Evolutionary conservation across 140 eudicot species (phyloP).

Genomic region (Flaveria floridana): DNA sequence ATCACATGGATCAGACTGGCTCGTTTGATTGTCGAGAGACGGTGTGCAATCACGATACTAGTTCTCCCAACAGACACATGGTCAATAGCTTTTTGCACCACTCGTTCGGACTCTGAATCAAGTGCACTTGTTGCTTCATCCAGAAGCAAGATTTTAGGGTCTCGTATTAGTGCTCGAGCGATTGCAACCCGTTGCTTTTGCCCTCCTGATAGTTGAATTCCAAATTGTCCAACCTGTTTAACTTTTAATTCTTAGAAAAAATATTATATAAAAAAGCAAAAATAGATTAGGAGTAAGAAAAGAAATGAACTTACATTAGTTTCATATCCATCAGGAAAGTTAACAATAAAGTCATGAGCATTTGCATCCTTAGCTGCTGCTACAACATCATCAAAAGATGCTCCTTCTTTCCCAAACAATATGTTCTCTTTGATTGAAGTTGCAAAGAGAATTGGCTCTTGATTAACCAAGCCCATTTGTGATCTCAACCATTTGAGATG

Average conservation of each 20-base stretch:
- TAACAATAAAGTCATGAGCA: constrained; percentile 52
- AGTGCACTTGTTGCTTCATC: constrained; percentile 63
- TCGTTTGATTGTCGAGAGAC: constrained; percentile 46
- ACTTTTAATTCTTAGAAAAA: background rate
- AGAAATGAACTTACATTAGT: constrained; percentile 36
- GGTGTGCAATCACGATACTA: constrained; percentile 48
- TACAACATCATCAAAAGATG: constrained; percentile 43
- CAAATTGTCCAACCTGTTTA: constrained; percentile 51
- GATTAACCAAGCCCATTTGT: constrained; percentile 52
- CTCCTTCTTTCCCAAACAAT: constrained; percentile 51
- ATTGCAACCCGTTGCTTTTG: constrained; percentile 55
- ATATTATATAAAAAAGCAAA: background rate
- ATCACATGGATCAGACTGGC: constrained; percentile 40
- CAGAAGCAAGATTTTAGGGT: constrained; percentile 49
- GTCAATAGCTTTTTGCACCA: constrained; percentile 57
- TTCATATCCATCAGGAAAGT: constrained; percentile 54
- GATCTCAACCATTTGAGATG: constrained; percentile 59
- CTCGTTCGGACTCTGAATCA: constrained; percentile 49
- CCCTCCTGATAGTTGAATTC: constrained; percentile 53
- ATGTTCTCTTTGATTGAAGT: constrained; percentile 51
- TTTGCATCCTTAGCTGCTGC: constrained; percentile 56
- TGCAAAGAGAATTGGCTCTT: constrained; percentile 58
- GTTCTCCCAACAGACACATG: constrained; percentile 52
- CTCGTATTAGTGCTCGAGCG: constrained; percentile 51
- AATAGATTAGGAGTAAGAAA: background rate